Evolutionary conservation across 805 yeast genomes (phyloP), one percentile per base, ranked within the genome.

Genomic region (Candida glaebosa): DNA sequence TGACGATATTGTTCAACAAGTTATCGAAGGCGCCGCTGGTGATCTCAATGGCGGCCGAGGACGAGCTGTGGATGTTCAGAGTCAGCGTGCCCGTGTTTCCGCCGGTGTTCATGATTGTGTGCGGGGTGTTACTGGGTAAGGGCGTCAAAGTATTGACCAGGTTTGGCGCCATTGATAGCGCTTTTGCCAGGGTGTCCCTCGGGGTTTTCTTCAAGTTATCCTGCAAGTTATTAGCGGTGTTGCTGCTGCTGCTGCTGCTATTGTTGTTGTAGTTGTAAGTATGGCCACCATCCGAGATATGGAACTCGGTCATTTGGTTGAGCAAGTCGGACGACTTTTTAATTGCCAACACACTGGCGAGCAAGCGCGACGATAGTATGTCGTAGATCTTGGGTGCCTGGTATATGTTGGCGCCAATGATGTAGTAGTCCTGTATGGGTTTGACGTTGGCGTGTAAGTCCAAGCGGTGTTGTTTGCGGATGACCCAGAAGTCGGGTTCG

Each of bases 401-500:
- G 63, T 89, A 93, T 2, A 93, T 84, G 55, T 87, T 89, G 15
- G 96, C 95, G 3, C 96, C 96, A 31, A 89, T 80, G 36, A 91
- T 83, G 60, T 87, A 91, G 63, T 86, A 91, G 49, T 88, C 95
- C 20, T 87, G 80, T 8, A 87, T 53, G 0, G 82, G 71, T 25
- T 72, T 76, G 9, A 68, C 67, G 15, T 18, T 34, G 7, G 16
- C n/a, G n/a, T 43, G 46, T 38, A 36, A 45, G 37, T 44, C 47
- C 3, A 72, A 47, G 22, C 98, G 67, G 35, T 78, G 65, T 58
- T 91, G 97, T 56, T 90, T 89, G 43, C 95, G 73, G 7, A 91
- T 78, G 19, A 91, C 74, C 97, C 98, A 93, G 50, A 88, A 79
- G 53, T 88, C 96, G 0, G 97, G 98, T 51, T 90, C 98, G 31